phyloP scores from a whole-genome alignment of 169 alveolate species.

The Plasmodium fragile region DNA sequence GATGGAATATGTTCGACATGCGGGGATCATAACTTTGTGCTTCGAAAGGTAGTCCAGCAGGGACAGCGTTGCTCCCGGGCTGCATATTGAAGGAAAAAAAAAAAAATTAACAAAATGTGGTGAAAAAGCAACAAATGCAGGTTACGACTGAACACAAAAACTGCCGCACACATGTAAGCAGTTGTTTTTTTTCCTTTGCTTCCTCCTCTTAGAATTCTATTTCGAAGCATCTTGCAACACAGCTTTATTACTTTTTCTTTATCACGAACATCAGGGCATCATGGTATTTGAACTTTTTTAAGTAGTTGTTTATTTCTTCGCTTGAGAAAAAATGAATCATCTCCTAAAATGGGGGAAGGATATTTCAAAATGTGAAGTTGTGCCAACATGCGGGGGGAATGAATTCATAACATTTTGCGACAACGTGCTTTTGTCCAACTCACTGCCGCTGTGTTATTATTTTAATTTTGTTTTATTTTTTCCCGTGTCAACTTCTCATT shows the following conservation, averaged over 20 bases:
- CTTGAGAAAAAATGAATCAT: not conserved
- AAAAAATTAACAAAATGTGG: constrained; percentile 5
- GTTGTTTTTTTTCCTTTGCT: not conserved
- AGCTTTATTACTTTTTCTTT: constrained; percentile 11
- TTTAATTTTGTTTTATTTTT: not conserved
- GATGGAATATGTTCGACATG: constrained; percentile 48
- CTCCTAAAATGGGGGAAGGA: constrained; percentile 15
- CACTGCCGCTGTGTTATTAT: not conserved
- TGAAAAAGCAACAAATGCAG: not conserved
- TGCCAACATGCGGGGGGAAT: not conserved
- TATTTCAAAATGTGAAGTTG: not conserved
- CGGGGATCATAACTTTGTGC: constrained; percentile 33
- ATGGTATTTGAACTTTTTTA: constrained; percentile 31
- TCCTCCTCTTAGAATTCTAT: not conserved
- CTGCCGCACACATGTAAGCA: not conserved
- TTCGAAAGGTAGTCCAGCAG: constrained; percentile 45
- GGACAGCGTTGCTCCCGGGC: constrained; percentile 17
- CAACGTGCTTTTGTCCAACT: not conserved
- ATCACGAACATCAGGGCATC: constrained; percentile 44
- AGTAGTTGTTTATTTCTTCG: not conserved
- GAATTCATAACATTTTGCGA: not conserved
- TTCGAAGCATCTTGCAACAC: not conserved
- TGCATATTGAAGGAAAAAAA: not conserved
- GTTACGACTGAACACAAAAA: not conserved
- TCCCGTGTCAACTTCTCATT: not conserved